Evolutionary conservation across 1,284 basidiomycete species (phyloP), one percentile per base, ranked within the genome.

Genomic region (Fistulina hepatica): DNA sequence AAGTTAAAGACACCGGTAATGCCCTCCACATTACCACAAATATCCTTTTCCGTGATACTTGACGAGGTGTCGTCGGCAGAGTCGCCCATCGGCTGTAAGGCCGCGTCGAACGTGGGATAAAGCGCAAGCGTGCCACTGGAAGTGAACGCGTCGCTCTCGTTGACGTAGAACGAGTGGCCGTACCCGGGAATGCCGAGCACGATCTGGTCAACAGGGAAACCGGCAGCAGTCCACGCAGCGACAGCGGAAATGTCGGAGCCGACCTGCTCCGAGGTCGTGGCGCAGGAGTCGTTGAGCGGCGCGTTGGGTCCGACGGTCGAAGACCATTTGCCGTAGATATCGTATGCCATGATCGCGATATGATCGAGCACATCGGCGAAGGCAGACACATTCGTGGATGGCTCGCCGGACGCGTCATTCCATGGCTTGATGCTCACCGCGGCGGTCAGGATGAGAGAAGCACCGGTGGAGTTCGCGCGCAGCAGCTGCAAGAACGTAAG

Each of bases 221-320:
- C 84, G 21, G 89, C 89, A 0, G 52, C 49, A 1, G 66, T 73
- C 91, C 91, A 94, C 7, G 73, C 71, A 6, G 63, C 56, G 32
- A 94, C 70, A 4, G 83, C 79, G 6, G 74, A 74, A 28, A 72
- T 68, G 16, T 83, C 89, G 44, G 86, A 92, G 9, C 85, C 86
- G 28, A 65, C 61, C 32, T 79, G 76, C 33, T 67, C 62, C 40
- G 78, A 81, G 45, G 76, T 62, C 2, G 57, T 58, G 1, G 69
- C 50, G 55, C 90, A 93, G 0, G 71, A 67, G 56, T 93, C 78
- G 40, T 77, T 66, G 21, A 94, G 66, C 11, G 90, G 88, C 3
- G 88, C 78, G 57, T 90, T 88, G n/a, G 90, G 74, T 4, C 88
- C 86, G 11, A 69, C 69, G 21, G 64, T 58, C 9, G 49, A 45